A percentile compares a stretch with the other conserved stretches of the same genome.
Evolutionary conservation across 2,329 filamentous ascomycete genomes (phyloP).

Genomic region (Fusarium albosuccineum): DNA sequence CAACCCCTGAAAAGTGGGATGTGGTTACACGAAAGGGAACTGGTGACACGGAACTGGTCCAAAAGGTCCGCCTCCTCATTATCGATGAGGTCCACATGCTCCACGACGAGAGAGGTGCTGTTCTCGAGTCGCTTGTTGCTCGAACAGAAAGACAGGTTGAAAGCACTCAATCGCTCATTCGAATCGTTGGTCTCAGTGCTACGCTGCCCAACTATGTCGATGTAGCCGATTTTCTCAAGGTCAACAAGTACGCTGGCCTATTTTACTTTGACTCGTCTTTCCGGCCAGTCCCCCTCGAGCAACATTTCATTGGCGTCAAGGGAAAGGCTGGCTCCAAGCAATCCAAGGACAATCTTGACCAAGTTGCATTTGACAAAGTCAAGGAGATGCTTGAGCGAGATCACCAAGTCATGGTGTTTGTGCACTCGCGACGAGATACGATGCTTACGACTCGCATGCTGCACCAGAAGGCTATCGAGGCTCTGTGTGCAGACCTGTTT

Average conservation of each 20-base stretch:
- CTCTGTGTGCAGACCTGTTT: slow-evolving; percentile 84
- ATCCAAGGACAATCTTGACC: slow-evolving; percentile 90
- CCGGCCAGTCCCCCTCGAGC: slow-evolving; percentile 93
- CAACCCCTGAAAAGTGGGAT: slow-evolving; percentile 99
- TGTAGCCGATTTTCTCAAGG: slow-evolving; percentile 95
- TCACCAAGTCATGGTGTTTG: slow-evolving; percentile 99
- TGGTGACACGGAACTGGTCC: slow-evolving; percentile 95
- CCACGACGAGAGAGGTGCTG: slow-evolving; percentile 95
- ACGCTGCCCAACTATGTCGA: slow-evolving; percentile 97
- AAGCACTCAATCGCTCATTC: slow-evolving; percentile 96
- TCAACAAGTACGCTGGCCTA: slow-evolving; percentile 90
- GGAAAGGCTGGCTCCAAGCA: slow-evolving; percentile 86
- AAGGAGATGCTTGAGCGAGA: slow-evolving; percentile 89
- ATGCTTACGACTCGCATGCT: slow-evolving; percentile 88
- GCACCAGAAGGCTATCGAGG: slow-evolving; percentile 86
- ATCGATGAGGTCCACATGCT: slow-evolving; percentile 99
- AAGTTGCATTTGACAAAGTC: slow-evolving; percentile 92
- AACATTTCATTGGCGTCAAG: slow-evolving; percentile 97
- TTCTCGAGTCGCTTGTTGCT: slow-evolving; percentile 94
- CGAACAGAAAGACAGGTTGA: slow-evolving; percentile 96
- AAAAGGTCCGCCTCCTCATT: slow-evolving; percentile 95
- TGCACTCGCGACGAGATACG: slow-evolving; percentile 96
- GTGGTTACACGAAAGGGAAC: slow-evolving; percentile 97
- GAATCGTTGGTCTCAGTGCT: slow-evolving; percentile 94
- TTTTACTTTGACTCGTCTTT: slow-evolving; percentile 99